phyloP scores from a whole-genome alignment of 148 eudicot genomes.

The Rhododendron vialii region DNA sequence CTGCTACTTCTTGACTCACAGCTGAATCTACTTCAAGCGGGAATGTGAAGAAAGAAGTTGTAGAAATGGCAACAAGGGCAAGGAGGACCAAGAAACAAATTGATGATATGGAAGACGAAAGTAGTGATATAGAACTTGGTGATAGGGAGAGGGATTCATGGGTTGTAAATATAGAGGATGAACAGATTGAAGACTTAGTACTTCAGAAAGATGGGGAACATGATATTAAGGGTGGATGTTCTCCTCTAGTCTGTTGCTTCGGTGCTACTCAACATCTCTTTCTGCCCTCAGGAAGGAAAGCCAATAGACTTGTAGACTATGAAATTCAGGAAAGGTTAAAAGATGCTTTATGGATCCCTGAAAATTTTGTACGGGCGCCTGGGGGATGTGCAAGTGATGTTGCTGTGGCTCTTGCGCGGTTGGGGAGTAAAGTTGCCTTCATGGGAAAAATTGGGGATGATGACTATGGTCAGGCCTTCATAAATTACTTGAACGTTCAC shows the following conservation, averaged over 20 bases:
- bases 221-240: constrained; percentile 67
- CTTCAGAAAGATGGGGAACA: constrained; percentile 46
- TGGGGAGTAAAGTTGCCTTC: constrained; percentile 82
- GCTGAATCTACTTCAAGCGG: constrained; percentile 36
- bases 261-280: constrained; percentile 83
- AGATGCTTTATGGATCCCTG: constrained; percentile 78
- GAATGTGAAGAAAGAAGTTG: constrained; percentile 36
- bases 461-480: constrained; percentile 64
- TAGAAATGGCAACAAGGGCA: constrained; percentile 42
- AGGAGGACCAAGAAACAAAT: constrained; percentile 55
- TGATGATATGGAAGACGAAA: constrained; percentile 29
- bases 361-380: constrained; percentile 73
- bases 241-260: constrained; percentile 89
- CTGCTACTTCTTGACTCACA: constrained; percentile 18
- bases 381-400: constrained; percentile 90
- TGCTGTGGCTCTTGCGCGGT: constrained; percentile 65
- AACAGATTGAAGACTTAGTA: constrained; percentile 43
- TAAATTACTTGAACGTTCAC: constrained; percentile 53
- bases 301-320: constrained; percentile 76
- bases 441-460: constrained; percentile 96
- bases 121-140: constrained; percentile 37
- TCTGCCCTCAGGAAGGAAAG: constrained; percentile 75
- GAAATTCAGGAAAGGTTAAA: constrained; percentile 60
- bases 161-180: constrained; percentile 31
- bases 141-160: constrained; percentile 36